phyloP scores from a whole-genome alignment of 495 filamentous ascomycete genomes.

The Xanthoparmelia taractica region DNA sequence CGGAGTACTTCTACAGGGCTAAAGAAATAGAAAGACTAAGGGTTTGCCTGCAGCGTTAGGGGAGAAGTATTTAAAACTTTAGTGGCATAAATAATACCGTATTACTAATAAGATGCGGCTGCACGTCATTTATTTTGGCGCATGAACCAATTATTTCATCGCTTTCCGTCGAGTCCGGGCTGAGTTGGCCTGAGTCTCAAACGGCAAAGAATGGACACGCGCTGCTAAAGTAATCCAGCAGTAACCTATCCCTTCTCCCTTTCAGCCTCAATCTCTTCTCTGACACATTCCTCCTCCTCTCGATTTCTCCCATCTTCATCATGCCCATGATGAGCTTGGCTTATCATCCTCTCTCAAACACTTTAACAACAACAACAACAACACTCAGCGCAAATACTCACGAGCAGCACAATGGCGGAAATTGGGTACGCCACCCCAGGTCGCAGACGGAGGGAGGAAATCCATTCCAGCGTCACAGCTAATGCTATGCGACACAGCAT shows the following conservation, averaged over 20 bases:
- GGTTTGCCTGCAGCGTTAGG: too few relatives aligned
- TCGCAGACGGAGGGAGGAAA: not conserved
- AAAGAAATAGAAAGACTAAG: too few relatives aligned
- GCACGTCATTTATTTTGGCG: slow-evolving; percentile 1
- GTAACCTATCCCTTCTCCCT: not conserved
- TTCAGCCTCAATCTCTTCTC: not conserved
- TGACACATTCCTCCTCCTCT: not conserved
- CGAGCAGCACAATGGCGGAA: slow-evolving; percentile 13
- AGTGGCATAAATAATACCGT: too few relatives aligned
- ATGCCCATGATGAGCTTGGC: slow-evolving; percentile 4
- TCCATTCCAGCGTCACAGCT: not conserved
- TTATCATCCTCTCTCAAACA: not conserved
- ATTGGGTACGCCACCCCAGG: slow-evolving; percentile 7
- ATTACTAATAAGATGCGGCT: not conserved
- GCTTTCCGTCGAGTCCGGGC: not conserved
- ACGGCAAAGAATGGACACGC: too few relatives aligned
- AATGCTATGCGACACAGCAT: slow-evolving; percentile 14
- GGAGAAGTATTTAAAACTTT: too few relatives aligned
- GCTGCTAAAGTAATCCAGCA: too few relatives aligned
- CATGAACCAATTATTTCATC: not conserved
- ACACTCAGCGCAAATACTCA: not conserved
- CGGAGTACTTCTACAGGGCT: too few relatives aligned
- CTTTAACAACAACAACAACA: not conserved
- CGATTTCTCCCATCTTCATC: not conserved
- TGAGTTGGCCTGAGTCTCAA: too few relatives aligned